phyloP scores from a whole-genome alignment of 495 filamentous ascomycete genomes.

The Aeminium ludgeri region DNA sequence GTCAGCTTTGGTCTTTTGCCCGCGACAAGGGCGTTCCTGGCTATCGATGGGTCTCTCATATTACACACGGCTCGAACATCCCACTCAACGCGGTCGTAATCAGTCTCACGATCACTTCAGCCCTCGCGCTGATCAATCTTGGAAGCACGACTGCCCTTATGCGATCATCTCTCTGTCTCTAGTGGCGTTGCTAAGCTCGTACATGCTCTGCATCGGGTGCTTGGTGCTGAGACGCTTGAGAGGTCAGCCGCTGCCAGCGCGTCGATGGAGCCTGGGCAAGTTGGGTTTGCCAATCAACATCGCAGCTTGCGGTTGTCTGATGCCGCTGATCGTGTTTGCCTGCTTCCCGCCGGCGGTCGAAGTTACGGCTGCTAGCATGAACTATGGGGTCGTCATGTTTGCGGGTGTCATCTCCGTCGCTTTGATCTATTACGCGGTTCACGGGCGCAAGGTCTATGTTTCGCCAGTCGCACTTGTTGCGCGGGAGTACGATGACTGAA shows the following conservation, averaged over 20 bases:
- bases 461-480: too few relatives aligned
- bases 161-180: constrained; percentile 4
- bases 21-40: constrained; percentile 12
- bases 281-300: constrained; percentile 4
- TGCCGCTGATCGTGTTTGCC: not conserved
- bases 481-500: too few relatives aligned
- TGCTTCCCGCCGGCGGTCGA: not conserved
- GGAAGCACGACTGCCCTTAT: constrained; percentile 3
- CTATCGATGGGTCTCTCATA: constrained; percentile 3
- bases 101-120: not conserved
- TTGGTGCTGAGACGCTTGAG: constrained; percentile 2
- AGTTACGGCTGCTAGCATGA: constrained; percentile 3
- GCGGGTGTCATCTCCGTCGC: constrained; percentile 1
- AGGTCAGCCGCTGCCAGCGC: constrained; percentile 2
- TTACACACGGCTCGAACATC: not conserved
- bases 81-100: constrained; percentile 1
- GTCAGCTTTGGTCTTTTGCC: constrained; percentile 14
- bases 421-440: not conserved
- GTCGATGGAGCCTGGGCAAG: constrained; percentile 7
- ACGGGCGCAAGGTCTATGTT: constrained; percentile 1
- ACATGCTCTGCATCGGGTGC: constrained; percentile 2
- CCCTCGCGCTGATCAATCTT: constrained; percentile 9
- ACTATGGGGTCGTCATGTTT: constrained; percentile 10
- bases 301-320: not conserved
- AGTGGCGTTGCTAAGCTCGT: not conserved